These are phyloP conservation scores for Solanum microdontum DNA, from an alignment of 257 asterid genomes.

Conservation along the genomic window DNA sequence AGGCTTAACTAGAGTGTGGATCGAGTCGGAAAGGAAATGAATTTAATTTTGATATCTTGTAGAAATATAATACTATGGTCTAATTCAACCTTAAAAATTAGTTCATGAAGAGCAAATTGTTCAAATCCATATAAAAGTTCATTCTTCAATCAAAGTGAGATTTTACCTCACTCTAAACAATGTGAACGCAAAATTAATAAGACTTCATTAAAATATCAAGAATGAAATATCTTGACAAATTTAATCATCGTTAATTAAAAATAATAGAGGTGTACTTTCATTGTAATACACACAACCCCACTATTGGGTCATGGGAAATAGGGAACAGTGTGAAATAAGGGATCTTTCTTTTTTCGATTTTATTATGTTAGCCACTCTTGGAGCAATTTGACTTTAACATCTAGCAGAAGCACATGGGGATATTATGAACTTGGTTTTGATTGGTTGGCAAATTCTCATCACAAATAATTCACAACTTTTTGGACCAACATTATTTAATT, in stretches of 20 bases:
- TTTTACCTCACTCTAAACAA: neutral
- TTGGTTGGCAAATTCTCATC: slow-evolving; percentile 2
- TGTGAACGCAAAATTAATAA: neutral
- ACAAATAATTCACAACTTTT: neutral
- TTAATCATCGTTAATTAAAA: neutral
- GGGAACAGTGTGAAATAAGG: neutral
- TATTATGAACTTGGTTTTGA: neutral
- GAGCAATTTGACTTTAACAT: neutral
- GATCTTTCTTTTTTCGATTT: neutral
- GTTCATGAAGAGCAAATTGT: accelerated
- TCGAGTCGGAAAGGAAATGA: neutral
- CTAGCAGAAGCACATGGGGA: neutral
- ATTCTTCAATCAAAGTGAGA: neutral
- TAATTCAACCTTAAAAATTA: neutral
- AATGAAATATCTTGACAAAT: neutral
- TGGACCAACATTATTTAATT: neutral
- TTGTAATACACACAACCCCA: neutral
- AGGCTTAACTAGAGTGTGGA: accelerated
- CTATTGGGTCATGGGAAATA: neutral
- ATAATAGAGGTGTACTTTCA: neutral
- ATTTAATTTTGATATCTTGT: neutral
- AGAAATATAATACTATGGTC: neutral
- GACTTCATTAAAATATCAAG: neutral
- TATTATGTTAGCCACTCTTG: neutral
- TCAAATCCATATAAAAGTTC: neutral